Evolutionary conservation across 139 green algal genomes (phyloP), one percentile per base, ranked within the genome.

Genomic region (Coelastrella sp.): DNA sequence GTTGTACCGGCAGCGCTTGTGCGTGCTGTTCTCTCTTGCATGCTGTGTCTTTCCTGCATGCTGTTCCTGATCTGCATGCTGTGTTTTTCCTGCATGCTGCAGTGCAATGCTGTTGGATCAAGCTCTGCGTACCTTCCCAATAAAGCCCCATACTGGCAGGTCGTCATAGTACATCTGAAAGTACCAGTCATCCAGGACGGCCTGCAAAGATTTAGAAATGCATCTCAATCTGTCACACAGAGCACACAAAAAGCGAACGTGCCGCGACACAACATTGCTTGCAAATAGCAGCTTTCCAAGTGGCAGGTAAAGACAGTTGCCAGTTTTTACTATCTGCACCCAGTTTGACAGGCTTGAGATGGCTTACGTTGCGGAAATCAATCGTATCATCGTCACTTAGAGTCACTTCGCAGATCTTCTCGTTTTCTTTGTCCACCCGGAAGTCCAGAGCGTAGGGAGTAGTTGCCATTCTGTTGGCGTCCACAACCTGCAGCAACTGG

Each of bases 91-190:
- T 48, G 11, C 30, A 32, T 60, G 23, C 40, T 59, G 34, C 51
- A 41, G 1, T 63, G 69, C 41, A 71, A 8, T 40, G 25, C 43
- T 79, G 25, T 43, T 38, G 27, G 38, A 27, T 32, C n/a, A 38
- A n/a, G 30, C 62, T 37, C 50, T 78, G 79, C 94, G 88, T 71
- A 93, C 88, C 84, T 94, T 94, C 77, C 94, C 96, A 34, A 98
- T 94, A 89, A 98, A 98, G 25, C 95, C 97, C 96, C 96, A 99
- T 35, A 99, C 95, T 4, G 97, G 97, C 74, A 99, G 90, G 79
- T 98, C 94, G 81, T 98, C 95, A 63, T 95, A 96, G 81, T 96
- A 96, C 92, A 98, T 96, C 87, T 98, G 94, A 72, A 92, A 93
- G 64, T 95, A 93, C 90, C 90, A 95, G 67, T 94, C 92, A 25